Conservation (phyloP, 805 yeast species). For the Myxozyma kluyveri region DNA sequence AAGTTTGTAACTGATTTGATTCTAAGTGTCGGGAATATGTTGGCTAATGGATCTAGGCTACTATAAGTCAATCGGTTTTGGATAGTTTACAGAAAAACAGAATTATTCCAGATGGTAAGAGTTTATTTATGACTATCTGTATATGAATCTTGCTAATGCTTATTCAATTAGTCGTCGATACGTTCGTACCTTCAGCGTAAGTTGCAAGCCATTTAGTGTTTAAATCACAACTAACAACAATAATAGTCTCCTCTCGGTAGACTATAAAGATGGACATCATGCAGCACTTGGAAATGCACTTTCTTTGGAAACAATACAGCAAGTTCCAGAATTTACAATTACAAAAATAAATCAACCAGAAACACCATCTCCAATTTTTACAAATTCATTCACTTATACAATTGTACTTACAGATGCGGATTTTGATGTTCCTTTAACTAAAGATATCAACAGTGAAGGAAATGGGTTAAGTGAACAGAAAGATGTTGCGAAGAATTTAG, state of each 20-base stretch:
- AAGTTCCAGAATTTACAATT: conserved; percentile 16
- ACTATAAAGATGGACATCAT: conserved; percentile 17
- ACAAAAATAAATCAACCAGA: conserved; percentile 18
- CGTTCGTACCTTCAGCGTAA: conserved; percentile 20
- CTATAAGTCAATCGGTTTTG: conserved; percentile 31
- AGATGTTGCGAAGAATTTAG: too few relatives aligned
- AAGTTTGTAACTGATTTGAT: background rate
- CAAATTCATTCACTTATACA: conserved; percentile 7
- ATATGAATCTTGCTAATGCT: background rate
- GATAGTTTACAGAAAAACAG: conserved; percentile 44
- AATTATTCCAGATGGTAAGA: conserved; percentile 46
- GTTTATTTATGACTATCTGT: background rate
- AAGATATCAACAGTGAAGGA: background rate
- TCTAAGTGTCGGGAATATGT: background rate
- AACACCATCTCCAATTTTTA: background rate
- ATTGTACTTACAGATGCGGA: conserved; percentile 20
- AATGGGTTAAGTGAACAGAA: too few relatives aligned
- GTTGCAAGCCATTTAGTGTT: background rate
- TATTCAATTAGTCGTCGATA: conserved; percentile 27
- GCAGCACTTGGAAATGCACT: conserved; percentile 26
- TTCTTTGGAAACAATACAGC: background rate
- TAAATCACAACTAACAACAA: background rate
- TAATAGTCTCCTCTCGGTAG: conserved; percentile 19
- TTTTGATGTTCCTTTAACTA: background rate
- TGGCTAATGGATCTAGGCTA: conserved; percentile 10